Percentiles rank a stretch among this genome's conserved stretches.
These are phyloP conservation scores for Phytopythium oedochilum DNA, from an alignment of 352 stramenopile genomes.

Conservation along the genomic window DNA sequence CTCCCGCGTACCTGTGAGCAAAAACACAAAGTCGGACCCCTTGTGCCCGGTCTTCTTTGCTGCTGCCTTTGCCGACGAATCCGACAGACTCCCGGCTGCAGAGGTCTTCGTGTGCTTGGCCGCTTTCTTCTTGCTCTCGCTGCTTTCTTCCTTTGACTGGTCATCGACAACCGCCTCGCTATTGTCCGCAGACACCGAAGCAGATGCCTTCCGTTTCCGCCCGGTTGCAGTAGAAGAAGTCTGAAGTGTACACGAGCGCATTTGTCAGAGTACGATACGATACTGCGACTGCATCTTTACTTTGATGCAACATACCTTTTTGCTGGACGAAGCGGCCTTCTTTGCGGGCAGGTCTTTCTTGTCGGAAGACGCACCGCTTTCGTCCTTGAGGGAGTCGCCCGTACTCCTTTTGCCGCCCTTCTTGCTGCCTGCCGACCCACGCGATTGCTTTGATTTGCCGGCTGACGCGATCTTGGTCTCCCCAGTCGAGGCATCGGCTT, in stretches of 20 bases:
- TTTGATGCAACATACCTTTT: neutral
- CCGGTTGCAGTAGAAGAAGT: neutral
- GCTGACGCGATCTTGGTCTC: neutral
- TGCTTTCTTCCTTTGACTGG: neutral
- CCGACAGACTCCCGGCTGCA: constrained; percentile 10
- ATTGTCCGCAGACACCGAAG: neutral
- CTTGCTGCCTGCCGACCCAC: neutral
- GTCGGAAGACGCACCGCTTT: neutral
- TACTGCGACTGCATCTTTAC: too few species aligned
- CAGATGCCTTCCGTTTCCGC: constrained; percentile 1
- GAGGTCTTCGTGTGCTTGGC: constrained; percentile 4
- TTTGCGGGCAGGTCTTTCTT: neutral
- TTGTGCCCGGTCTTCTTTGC: neutral
- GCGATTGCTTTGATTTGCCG: neutral
- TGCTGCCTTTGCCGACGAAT: constrained; percentile 16
- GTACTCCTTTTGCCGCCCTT: neutral
- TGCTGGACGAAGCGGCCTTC: neutral
- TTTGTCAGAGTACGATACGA: too few species aligned
- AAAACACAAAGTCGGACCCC: constrained; percentile 35
- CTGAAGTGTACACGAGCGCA: too few species aligned
- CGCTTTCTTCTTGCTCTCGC: constrained; percentile 10
- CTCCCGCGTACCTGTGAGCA: constrained; percentile 72
- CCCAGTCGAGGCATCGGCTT: constrained; percentile 11
- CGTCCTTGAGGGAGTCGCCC: neutral
- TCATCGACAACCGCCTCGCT: neutral